phyloP scores from a whole-genome alignment of 768 basidiomycete genomes.

The Exidia glandulosa region DNA sequence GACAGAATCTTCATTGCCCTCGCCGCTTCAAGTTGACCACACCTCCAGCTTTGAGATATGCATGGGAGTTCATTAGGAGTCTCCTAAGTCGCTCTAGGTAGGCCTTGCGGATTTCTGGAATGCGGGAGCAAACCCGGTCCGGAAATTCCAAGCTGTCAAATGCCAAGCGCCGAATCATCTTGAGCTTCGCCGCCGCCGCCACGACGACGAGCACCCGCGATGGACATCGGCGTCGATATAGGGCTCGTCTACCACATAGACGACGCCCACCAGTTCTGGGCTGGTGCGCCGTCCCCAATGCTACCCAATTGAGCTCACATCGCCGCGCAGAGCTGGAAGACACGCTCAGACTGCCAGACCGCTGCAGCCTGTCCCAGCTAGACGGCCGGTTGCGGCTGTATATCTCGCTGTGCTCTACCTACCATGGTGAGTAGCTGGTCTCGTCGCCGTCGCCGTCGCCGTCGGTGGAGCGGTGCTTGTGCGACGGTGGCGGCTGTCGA shows the following conservation, averaged over 20 bases:
- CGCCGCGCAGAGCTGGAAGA: slow-evolving; percentile 73
- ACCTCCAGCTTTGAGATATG: no score
- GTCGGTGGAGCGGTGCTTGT: neutral
- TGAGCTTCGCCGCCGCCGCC: no score
- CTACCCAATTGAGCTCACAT: slow-evolving; percentile 1
- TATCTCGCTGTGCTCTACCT: slow-evolving; percentile 66
- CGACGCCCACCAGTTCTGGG: slow-evolving; percentile 83
- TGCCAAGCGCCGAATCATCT: no score
- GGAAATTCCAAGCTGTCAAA: no score
- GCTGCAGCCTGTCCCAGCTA: slow-evolving; percentile 56
- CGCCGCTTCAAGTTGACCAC: no score
- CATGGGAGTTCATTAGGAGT: no score
- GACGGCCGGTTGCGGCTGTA: slow-evolving; percentile 73
- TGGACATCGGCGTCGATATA: slow-evolving; percentile 38
- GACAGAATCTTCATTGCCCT: no score
- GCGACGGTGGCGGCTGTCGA: no score
- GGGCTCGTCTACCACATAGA: slow-evolving; percentile 76
- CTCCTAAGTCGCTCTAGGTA: no score
- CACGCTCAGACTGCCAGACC: slow-evolving; percentile 52
- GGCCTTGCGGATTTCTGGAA: no score
- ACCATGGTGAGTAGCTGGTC: slow-evolving; percentile 58
- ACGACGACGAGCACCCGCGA: neutral
- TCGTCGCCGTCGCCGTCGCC: neutral
- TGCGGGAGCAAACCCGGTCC: no score
- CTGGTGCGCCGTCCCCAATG: slow-evolving; percentile 49